phyloP scores from a whole-genome alignment of 2,329 filamentous ascomycete species.

The Penicillium thymicola region DNA sequence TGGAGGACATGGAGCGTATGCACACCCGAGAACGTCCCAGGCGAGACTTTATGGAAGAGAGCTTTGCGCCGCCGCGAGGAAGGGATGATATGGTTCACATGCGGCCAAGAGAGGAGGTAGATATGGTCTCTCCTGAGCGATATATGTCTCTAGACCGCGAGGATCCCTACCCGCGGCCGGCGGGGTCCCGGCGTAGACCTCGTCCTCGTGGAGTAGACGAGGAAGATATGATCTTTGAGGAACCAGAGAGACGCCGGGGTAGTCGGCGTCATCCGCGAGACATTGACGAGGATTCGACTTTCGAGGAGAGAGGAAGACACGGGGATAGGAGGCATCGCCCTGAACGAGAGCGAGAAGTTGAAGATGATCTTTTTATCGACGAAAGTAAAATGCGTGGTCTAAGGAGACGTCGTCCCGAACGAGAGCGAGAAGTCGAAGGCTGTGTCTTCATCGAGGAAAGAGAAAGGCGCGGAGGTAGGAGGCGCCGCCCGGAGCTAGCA shows the following conservation, averaged over 20 bases:
- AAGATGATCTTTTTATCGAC: conserved; percentile 36
- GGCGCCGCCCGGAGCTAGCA: conserved; percentile 8
- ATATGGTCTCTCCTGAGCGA: conserved; percentile 3
- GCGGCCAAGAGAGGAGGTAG: conserved; percentile 26
- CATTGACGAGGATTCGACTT: not conserved
- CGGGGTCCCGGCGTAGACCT: conserved; percentile 3
- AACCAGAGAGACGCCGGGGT: conserved; percentile 6
- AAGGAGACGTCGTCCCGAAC: not conserved
- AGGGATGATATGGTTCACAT: conserved; percentile 32
- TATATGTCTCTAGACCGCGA: conserved; percentile 13
- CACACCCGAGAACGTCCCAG: conserved; percentile 39
- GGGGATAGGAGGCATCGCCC: not conserved
- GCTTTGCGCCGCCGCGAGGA: conserved; percentile 29
- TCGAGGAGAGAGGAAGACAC: not conserved
- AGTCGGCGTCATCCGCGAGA: conserved; percentile 6
- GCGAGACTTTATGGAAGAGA: conserved; percentile 37
- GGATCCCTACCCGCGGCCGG: conserved; percentile 8
- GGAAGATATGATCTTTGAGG: conserved; percentile 25
- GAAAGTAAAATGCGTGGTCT: not conserved
- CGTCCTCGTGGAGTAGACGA: conserved; percentile 27
- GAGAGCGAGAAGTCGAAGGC: conserved; percentile 18
- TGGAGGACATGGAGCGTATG: conserved; percentile 41
- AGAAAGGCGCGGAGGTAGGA: conserved; percentile 3
- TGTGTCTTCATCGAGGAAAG: not conserved
- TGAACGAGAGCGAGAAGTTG: conserved; percentile 2